Conservation (phyloP, 2,329 filamentous ascomycete species). For the Sclerotinia nivalis region DNA sequence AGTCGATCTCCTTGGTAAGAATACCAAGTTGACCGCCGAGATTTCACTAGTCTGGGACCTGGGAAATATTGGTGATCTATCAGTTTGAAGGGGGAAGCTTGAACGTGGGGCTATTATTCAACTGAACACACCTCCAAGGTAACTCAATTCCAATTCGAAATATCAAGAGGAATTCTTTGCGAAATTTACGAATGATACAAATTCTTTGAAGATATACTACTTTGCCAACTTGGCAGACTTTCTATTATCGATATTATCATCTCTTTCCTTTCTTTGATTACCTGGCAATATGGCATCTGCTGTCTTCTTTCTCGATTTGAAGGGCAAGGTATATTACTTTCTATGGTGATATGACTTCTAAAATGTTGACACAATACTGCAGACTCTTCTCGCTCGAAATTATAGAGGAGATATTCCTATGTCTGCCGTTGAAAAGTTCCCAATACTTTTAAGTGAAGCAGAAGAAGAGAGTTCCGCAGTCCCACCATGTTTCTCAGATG, state of each 20-base stretch:
- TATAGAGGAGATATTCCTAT: constrained; percentile 98
- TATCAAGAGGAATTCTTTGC: not conserved
- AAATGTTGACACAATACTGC: constrained; percentile 34
- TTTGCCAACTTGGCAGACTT: constrained; percentile 29
- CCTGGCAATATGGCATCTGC: constrained; percentile 79
- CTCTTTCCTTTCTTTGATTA: constrained; percentile 19
- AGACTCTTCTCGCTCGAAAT: constrained; percentile 98
- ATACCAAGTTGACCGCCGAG: constrained; percentile 7
- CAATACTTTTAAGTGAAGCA: constrained; percentile 90
- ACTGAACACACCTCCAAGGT: constrained; percentile 7
- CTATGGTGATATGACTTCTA: not conserved
- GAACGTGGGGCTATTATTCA: constrained; percentile 34
- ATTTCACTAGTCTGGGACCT: constrained; percentile 14
- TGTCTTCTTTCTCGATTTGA: constrained; percentile 97
- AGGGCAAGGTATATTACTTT: constrained; percentile 81
- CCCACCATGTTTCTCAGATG: constrained; percentile 95
- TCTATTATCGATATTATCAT: not conserved
- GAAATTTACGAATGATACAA: constrained; percentile 31
- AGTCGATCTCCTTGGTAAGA: not conserved
- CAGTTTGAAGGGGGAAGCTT: constrained; percentile 14
- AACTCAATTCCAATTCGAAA: constrained; percentile 7
- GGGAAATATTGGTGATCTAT: constrained; percentile 5
- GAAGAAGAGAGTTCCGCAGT: constrained; percentile 99
- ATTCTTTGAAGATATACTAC: constrained; percentile 22
- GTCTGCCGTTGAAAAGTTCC: constrained; percentile 98